phyloP scores from a whole-genome alignment of 345 rosid species.

The Sonneratia alba region DNA sequence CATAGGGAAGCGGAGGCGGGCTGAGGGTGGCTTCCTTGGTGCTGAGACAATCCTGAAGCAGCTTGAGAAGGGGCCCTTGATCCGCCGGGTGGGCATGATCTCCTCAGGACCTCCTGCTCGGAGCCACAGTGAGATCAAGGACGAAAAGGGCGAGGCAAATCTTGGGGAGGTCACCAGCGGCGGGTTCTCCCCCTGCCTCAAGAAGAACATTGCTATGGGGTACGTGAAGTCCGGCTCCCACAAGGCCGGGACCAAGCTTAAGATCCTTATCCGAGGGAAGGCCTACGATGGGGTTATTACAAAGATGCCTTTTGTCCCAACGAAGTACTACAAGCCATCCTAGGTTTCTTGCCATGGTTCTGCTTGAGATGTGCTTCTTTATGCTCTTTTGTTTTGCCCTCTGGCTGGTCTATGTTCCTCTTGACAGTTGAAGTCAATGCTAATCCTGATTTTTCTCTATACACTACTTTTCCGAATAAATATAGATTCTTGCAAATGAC shows the following conservation, averaged over 20 bases:
- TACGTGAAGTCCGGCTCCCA: slow-evolving; percentile 88
- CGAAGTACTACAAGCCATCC: slow-evolving; percentile 53
- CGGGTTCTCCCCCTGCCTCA: slow-evolving; percentile 92
- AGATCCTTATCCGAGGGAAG: slow-evolving; percentile 77
- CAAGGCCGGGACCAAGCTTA: slow-evolving; percentile 73
- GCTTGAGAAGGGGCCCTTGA: slow-evolving; percentile 69
- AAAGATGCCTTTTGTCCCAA: slow-evolving; percentile 22
- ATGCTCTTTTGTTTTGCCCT: background rate
- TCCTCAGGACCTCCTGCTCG: slow-evolving; percentile 89
- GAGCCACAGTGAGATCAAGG: slow-evolving; percentile 87
- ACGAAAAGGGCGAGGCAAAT: slow-evolving; percentile 49
- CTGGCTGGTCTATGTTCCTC: background rate
- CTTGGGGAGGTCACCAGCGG: slow-evolving; percentile 95
- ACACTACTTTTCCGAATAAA: background rate
- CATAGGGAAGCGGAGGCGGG: slow-evolving; percentile 87
- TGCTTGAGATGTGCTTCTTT: background rate
- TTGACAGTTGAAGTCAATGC: slow-evolving; percentile 1
- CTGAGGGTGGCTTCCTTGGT: slow-evolving; percentile 94
- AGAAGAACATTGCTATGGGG: slow-evolving; percentile 98
- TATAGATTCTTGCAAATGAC: too few species aligned
- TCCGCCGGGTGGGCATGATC: slow-evolving; percentile 80
- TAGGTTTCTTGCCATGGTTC: slow-evolving; percentile 7
- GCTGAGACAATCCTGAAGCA: slow-evolving; percentile 85
- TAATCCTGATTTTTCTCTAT: background rate
- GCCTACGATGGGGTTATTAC: slow-evolving; percentile 63